phyloP scores from a whole-genome alignment of 305 asterid species.

The Lippia alba region DNA sequence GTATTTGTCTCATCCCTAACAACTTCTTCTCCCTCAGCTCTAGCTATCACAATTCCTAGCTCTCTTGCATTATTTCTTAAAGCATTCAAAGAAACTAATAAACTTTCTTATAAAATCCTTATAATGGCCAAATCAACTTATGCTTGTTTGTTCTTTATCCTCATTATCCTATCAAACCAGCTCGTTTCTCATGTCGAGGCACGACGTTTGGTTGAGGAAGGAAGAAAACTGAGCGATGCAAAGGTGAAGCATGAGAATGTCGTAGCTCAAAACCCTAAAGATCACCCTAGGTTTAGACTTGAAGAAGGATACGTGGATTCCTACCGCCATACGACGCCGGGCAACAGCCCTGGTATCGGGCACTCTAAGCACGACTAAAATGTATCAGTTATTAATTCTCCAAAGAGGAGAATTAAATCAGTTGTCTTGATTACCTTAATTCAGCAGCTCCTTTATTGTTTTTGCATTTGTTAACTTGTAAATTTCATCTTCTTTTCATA shows the following conservation, averaged over 20 bases:
- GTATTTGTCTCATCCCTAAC: neutral
- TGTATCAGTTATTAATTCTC: neutral
- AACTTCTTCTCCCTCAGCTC: slow-evolving; percentile 5
- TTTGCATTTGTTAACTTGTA: slow-evolving; percentile 15
- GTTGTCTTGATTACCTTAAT: slow-evolving; percentile 4
- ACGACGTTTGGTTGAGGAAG: slow-evolving; percentile 34
- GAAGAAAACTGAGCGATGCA: neutral
- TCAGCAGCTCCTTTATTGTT: neutral
- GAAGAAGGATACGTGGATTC: slow-evolving; percentile 48
- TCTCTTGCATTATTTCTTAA: neutral
- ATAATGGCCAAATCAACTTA: slow-evolving; percentile 39
- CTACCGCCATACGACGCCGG: slow-evolving; percentile 61
- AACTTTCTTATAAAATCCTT: neutral
- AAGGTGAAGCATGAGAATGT: slow-evolving; percentile 1
- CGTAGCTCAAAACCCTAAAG: neutral
- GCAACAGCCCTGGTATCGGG: slow-evolving; percentile 76
- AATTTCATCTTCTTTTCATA: slow-evolving; percentile 2
- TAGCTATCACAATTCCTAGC: neutral
- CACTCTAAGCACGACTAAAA: slow-evolving; percentile 60
- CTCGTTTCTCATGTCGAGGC: slow-evolving; percentile 36
- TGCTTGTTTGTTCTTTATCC: slow-evolving; percentile 32
- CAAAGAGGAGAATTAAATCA: no score
- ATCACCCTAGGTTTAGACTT: slow-evolving; percentile 22
- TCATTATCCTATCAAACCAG: slow-evolving; percentile 41
- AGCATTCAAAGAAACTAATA: neutral